These are phyloP conservation scores for Silene noctiflora DNA, from an alignment of 179 eudicot genomes.

Conservation along the genomic window DNA sequence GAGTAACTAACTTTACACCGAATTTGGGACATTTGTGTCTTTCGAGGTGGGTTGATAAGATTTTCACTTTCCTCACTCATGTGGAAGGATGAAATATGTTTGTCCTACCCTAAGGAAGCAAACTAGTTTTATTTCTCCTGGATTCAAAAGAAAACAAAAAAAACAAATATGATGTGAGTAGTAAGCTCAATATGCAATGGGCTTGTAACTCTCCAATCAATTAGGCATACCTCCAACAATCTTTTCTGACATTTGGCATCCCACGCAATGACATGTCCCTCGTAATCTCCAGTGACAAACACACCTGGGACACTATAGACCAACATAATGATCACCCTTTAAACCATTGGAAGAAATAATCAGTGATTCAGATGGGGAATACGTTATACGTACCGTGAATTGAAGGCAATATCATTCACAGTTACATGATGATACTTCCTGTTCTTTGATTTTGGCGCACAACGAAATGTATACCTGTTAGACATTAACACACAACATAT, in stretches of 20 bases:
- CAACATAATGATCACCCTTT: background rate
- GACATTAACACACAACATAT: background rate
- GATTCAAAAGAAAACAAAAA: no score
- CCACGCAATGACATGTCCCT: slow-evolving; percentile 76
- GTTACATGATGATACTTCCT: slow-evolving; percentile 53
- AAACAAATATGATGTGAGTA: background rate
- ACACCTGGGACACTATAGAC: slow-evolving; percentile 44
- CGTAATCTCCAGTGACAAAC: slow-evolving; percentile 77
- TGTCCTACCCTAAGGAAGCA: background rate
- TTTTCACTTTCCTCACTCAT: background rate
- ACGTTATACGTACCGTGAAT: slow-evolving; percentile 52
- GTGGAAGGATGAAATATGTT: background rate
- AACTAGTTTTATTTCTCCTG: no score
- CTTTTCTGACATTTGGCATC: slow-evolving; percentile 64
- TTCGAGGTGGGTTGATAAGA: background rate
- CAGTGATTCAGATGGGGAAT: slow-evolving; percentile 10
- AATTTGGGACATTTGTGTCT: background rate
- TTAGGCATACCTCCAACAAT: slow-evolving; percentile 53
- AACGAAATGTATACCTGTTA: slow-evolving; percentile 72
- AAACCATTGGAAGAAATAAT: background rate
- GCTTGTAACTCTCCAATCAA: background rate
- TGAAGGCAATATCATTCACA: slow-evolving; percentile 76
- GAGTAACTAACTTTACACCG: background rate
- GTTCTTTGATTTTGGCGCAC: slow-evolving; percentile 60
- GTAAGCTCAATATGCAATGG: slow-evolving; percentile 6